A percentile compares a stretch with the other conserved stretches of the same genome.
Conservation (phyloP, 352 stramenopile genomes). For the Phytophthora hybrid region DNA sequence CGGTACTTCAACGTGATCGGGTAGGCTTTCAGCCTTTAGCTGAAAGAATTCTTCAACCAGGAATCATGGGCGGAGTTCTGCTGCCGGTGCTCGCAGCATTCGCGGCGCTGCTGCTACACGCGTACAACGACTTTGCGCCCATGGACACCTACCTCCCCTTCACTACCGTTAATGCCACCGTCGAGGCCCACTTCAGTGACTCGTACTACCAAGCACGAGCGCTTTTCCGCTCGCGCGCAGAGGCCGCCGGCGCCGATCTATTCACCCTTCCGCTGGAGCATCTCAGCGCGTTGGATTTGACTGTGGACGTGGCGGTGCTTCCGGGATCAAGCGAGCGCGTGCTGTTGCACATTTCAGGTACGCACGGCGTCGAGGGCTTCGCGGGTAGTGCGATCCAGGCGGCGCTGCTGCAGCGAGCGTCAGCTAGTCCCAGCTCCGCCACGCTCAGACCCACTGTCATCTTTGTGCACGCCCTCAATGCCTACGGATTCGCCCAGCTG, state of each 20-base stretch:
- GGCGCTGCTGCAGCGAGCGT: constrained; percentile 47
- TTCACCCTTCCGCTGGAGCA: constrained; percentile 59
- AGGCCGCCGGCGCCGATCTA: constrained; percentile 47
- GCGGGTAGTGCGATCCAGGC: constrained; percentile 86
- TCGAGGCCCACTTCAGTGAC: constrained; percentile 60
- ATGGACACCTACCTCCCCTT: constrained; percentile 47
- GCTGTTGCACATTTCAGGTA: constrained; percentile 83
- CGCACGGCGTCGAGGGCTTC: constrained; percentile 86
- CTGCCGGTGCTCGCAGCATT: constrained; percentile 30
- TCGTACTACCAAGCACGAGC: constrained; percentile 74
- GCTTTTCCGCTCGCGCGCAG: constrained; percentile 59
- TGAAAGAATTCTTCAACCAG: too few species aligned
- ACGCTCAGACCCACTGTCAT: constrained; percentile 76
- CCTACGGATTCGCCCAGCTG: constrained; percentile 91
- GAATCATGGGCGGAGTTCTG: constrained; percentile 6
- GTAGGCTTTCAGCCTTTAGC: too few species aligned
- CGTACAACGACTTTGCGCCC: constrained; percentile 59
- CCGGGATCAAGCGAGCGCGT: constrained; percentile 54
- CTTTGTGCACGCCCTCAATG: constrained; percentile 94
- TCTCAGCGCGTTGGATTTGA: constrained; percentile 58
- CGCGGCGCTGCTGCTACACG: constrained; percentile 47
- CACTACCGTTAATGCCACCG: constrained; percentile 29
- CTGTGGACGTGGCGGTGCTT: constrained; percentile 74
- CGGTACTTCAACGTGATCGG: too few species aligned
- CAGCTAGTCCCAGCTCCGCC: constrained; percentile 1